These are phyloP conservation scores for Westerdykella aurantiaca DNA, from an alignment of 2,329 filamentous ascomycete genomes.

Conservation along the genomic window DNA sequence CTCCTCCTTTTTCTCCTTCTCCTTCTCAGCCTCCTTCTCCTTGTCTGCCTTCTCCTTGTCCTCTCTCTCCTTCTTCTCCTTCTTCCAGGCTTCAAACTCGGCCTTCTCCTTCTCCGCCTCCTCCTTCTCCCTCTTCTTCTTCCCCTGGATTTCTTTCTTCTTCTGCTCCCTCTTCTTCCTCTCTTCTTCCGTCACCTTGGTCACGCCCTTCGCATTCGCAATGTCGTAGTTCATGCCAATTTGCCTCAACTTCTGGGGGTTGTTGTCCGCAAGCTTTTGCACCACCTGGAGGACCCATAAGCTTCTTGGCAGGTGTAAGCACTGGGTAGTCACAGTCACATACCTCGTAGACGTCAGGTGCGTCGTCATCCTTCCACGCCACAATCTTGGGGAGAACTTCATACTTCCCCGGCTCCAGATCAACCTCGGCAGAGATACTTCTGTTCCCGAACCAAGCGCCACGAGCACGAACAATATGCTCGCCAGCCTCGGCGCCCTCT, in stretches of 20 bases:
- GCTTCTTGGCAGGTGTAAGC: too few relatives aligned
- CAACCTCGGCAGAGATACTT: conserved; percentile 69
- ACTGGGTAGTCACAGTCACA: too few relatives aligned
- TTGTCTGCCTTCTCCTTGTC: conserved; percentile 30
- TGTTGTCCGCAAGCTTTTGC: conserved; percentile 25
- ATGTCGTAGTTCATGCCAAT: conserved; percentile 65
- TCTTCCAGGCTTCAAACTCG: conserved; percentile 31
- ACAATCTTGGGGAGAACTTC: conserved; percentile 68
- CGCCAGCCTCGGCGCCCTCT: conserved; percentile 42
- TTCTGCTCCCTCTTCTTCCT: conserved; percentile 37
- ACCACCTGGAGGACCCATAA: conserved; percentile 40
- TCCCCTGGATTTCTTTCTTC: conserved; percentile 30
- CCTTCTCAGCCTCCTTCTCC: conserved; percentile 14
- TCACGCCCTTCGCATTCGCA: conserved; percentile 59
- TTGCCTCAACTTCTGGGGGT: conserved; percentile 52
- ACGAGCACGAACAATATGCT: conserved; percentile 51
- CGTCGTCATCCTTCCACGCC: conserved; percentile 49
- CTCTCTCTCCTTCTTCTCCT: conserved; percentile 14
- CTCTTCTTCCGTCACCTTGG: conserved; percentile 45
- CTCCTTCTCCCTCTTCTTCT: conserved; percentile 23
- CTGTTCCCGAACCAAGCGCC: conserved; percentile 56
- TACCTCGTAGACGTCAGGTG: conserved; percentile 54
- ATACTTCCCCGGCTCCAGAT: conserved; percentile 67
- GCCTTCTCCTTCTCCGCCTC: conserved; percentile 23
- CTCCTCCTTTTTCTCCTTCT: conserved; percentile 10